Conservation (phyloP, 2,329 filamentous ascomycete genomes). For the Pseudogymnoascus sp. region DNA sequence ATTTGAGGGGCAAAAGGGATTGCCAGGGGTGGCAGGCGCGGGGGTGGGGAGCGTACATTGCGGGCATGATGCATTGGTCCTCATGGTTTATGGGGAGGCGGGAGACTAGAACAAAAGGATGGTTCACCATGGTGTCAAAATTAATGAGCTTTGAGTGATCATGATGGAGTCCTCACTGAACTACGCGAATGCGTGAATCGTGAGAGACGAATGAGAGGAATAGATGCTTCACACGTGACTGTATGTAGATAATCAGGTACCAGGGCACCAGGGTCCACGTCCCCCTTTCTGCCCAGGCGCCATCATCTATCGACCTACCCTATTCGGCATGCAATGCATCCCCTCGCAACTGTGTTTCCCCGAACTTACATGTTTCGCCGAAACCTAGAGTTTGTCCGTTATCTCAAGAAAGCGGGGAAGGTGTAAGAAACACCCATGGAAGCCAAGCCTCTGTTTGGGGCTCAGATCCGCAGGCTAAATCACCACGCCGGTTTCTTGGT, state of each 20-base stretch:
- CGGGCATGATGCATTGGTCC: conserved; percentile 4
- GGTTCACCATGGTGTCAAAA: conserved; percentile 2
- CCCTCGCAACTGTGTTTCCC: not conserved
- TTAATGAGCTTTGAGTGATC: conserved; percentile 1
- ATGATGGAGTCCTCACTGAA: not conserved
- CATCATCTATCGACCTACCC: not conserved
- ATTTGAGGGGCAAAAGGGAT: not conserved
- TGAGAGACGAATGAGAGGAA: not conserved
- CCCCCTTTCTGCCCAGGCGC: not conserved
- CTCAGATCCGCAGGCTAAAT: conserved; percentile 6
- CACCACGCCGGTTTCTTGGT: not conserved
- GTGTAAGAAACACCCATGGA: not conserved
- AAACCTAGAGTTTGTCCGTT: not conserved
- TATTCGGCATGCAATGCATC: not conserved
- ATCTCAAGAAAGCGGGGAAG: not conserved
- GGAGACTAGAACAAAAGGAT: not conserved
- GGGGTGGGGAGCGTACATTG: not conserved
- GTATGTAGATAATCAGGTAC: not conserved
- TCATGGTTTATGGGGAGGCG: conserved; percentile 2
- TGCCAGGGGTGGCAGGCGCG: not conserved
- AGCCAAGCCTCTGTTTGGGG: not conserved
- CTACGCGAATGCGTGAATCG: not conserved
- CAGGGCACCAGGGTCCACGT: not conserved
- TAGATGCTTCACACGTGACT: not conserved
- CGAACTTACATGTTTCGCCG: not conserved